phyloP scores from a whole-genome alignment of 768 basidiomycete genomes.

The Russula sp. region DNA sequence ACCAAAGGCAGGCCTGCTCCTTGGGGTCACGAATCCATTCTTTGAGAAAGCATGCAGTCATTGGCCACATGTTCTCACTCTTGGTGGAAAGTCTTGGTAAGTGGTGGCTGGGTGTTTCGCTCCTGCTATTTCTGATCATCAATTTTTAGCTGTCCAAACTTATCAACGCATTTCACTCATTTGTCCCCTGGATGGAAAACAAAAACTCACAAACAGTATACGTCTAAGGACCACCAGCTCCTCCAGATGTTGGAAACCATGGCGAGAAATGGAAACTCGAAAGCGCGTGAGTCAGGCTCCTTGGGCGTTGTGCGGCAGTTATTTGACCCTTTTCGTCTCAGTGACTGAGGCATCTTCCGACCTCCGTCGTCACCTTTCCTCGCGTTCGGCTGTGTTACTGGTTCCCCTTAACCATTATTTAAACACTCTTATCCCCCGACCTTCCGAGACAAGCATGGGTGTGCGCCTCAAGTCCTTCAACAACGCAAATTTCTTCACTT shows the following conservation, averaged over 20 bases:
- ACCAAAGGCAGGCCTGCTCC: constrained; percentile 66
- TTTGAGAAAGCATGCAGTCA: constrained; percentile 72
- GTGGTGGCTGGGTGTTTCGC: constrained; percentile 27
- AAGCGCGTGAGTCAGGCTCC: constrained; percentile 40
- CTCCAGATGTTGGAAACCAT: constrained; percentile 64
- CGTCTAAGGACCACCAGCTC: constrained; percentile 73
- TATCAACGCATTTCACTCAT: constrained; percentile 30
- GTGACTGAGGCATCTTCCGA: constrained; percentile 55
- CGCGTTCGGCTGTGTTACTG: constrained; percentile 78
- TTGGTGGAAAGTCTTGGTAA: constrained; percentile 45
- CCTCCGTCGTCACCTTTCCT: constrained; percentile 75
- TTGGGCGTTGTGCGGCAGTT: not conserved
- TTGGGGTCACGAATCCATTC: constrained; percentile 88
- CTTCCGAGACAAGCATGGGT: constrained; percentile 35
- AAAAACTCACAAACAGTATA: constrained; percentile 71
- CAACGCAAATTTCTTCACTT: constrained; percentile 58
- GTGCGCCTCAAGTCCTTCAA: constrained; percentile 63
- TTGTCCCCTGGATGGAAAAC: constrained; percentile 71
- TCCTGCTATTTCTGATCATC: not conserved
- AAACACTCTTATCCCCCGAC: constrained; percentile 75
- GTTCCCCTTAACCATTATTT: constrained; percentile 90
- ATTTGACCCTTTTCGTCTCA: constrained; percentile 25
- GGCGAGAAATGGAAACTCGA: constrained; percentile 40
- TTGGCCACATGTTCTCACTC: constrained; percentile 78
- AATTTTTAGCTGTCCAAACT: not conserved